Evolutionary conservation across 352 stramenopile genomes (phyloP), one percentile per base, ranked within the genome.

Genomic region (Globisporangium iwayamae): DNA sequence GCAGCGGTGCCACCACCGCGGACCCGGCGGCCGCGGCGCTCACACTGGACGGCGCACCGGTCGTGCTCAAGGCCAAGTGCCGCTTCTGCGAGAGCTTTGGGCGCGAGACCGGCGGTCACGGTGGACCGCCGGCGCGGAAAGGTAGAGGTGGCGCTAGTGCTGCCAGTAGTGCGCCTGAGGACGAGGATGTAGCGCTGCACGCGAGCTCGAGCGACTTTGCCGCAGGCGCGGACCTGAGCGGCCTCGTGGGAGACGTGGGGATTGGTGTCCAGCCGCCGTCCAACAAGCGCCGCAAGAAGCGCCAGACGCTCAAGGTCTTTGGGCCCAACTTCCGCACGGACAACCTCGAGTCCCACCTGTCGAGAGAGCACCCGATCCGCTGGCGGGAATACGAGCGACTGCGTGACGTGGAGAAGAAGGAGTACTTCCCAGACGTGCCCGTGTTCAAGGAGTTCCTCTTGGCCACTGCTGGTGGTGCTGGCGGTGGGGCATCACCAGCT

Each of bases 11-110:
- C 7, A 41, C 60, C 9, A 55, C 53, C 7, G 46, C 48, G 28
- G 48, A 45, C 41, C 28, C 36, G 13, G 50, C 60, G 36, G 39
- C 60, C 47, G 56, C 54, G 20, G 54, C 48, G 39, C 51, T 60
- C 22, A 36, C 53, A 32, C 14, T 65, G 4, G 61, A 72, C 16
- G 50, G 57, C 28, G 50, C 62, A 28, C 71, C 75, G 9, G 73
- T 68, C 7, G 74, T 85, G 48, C 45, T 79, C 60, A 78, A 78
- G 59, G 76, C 74, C 69, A 85, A 82, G 63, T 85, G 76, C 70
- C 76, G 76, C 67, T 85, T 85, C 70, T 85, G 76, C 66, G 76
- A 85, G 70, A 74, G 67, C 66, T 85, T 82, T 64, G 76, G 76
- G 1, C 76, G 76, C 43, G 76, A 85, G 59, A 30, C 66, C 14